A percentile compares a stretch with the other conserved stretches of the same genome.
phyloP scores from a whole-genome alignment of 2,329 filamentous ascomycete species.

The Trichophyton mentagrophytes region DNA sequence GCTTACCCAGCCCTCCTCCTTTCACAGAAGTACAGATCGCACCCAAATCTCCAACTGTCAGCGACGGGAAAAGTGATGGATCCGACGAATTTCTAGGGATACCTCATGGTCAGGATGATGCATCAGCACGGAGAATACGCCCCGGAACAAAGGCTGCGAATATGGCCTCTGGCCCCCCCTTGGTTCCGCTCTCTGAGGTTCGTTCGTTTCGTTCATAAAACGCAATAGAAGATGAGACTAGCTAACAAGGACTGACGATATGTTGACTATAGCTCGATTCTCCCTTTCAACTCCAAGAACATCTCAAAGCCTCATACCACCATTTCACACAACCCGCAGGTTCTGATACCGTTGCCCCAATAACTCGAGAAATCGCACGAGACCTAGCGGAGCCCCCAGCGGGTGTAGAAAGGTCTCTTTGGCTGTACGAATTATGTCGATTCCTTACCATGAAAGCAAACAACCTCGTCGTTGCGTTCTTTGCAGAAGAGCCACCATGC shows the following conservation, averaged over 20 bases:
- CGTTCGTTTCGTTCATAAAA: slow-evolving; percentile 3
- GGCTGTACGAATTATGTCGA: slow-evolving; percentile 95
- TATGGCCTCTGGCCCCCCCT: slow-evolving; percentile 82
- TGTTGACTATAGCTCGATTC: slow-evolving; percentile 65
- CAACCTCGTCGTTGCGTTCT: slow-evolving; percentile 78
- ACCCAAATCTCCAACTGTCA: slow-evolving; percentile 58
- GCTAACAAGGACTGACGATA: slow-evolving; percentile 3
- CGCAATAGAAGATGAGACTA: background rate
- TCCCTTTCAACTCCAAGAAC: slow-evolving; percentile 92
- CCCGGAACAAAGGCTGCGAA: slow-evolving; percentile 84
- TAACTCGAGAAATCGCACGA: slow-evolving; percentile 62
- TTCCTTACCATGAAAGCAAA: slow-evolving; percentile 94
- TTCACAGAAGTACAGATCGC: slow-evolving; percentile 88
- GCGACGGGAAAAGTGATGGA: slow-evolving; percentile 47
- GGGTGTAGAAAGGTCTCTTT: slow-evolving; percentile 72
- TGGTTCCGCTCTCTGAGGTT: slow-evolving; percentile 76
- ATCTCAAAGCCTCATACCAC: slow-evolving; percentile 84
- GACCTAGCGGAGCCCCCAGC: slow-evolving; percentile 68
- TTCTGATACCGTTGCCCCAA: slow-evolving; percentile 51
- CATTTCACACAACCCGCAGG: slow-evolving; percentile 54
- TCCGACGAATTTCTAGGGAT: slow-evolving; percentile 38
- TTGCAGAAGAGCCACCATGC: slow-evolving; percentile 81
- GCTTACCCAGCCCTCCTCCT: slow-evolving; percentile 87
- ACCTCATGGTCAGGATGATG: slow-evolving; percentile 52
- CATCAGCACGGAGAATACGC: slow-evolving; percentile 71